Conservation (phyloP, 495 filamentous ascomycete genomes). For the Geopyxis carbonaria region DNA sequence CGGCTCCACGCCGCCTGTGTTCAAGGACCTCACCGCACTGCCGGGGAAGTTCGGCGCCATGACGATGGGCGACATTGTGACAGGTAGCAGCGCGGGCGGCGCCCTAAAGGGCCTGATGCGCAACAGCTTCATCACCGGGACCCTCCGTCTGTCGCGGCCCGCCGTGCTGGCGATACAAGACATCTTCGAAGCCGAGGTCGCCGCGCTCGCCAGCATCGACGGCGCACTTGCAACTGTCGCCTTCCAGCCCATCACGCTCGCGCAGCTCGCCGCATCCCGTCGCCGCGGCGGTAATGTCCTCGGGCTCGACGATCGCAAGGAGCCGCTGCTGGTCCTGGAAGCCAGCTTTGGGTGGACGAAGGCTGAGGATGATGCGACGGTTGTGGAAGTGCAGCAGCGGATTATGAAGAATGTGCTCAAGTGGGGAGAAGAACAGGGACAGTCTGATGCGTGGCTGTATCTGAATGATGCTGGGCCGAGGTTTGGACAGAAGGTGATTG, state of each 20-base stretch:
- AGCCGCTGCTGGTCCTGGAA: too few relatives aligned
- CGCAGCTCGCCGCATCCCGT: constrained; percentile 7
- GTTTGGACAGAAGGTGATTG: not conserved
- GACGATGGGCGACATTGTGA: not conserved
- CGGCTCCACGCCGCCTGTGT: not conserved
- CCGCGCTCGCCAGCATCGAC: constrained; percentile 6
- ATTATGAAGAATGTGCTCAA: too few relatives aligned
- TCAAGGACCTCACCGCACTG: not conserved
- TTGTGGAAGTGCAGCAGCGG: too few relatives aligned
- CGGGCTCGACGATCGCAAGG: constrained; percentile 13
- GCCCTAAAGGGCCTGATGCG: not conserved
- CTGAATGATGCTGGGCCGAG: too few relatives aligned
- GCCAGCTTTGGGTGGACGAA: too few relatives aligned
- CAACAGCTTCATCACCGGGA: constrained; percentile 7
- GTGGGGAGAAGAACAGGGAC: too few relatives aligned
- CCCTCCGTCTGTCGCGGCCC: constrained; percentile 9
- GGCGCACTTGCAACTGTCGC: constrained; percentile 8
- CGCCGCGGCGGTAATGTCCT: constrained; percentile 24
- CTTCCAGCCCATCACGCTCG: constrained; percentile 24
- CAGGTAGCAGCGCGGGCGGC: not conserved
- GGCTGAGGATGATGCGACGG: too few relatives aligned
- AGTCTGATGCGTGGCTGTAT: too few relatives aligned
- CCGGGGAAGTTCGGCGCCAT: not conserved
- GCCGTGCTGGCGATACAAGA: constrained; percentile 4
- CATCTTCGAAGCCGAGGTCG: constrained; percentile 7